Conservation (phyloP, 176 grass and related monocot species). For the Ensete ventricosum region DNA sequence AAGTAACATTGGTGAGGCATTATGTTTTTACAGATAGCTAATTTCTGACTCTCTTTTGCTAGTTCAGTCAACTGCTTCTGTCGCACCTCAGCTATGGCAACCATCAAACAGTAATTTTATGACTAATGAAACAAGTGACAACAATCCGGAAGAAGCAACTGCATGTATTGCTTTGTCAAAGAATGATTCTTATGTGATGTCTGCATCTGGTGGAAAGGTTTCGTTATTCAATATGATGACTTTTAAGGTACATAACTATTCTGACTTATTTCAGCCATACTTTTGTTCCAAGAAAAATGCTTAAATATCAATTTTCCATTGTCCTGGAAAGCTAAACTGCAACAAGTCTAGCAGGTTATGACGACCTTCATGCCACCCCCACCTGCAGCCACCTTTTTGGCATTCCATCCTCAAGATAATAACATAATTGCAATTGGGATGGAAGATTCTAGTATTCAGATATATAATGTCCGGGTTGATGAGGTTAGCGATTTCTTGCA, state of each 20-base stretch:
- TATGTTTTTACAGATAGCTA: slow-evolving; percentile 15
- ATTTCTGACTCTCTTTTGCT: not conserved
- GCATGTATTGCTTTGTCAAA: slow-evolving; percentile 96
- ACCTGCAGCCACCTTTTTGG: slow-evolving; percentile 79
- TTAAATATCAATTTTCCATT: not conserved
- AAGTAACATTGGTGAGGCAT: slow-evolving; percentile 10
- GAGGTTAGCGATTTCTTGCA: slow-evolving; percentile 39
- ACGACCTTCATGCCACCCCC: slow-evolving; percentile 94
- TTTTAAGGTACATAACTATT: slow-evolving; percentile 50
- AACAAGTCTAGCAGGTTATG: slow-evolving; percentile 54
- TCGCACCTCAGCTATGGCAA: slow-evolving; percentile 79
- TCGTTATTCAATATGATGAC: slow-evolving; percentile 99
- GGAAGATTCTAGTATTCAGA: slow-evolving; percentile 94
- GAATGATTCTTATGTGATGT: slow-evolving; percentile 99
- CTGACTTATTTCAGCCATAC: not conserved
- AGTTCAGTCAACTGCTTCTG: slow-evolving; percentile 42
- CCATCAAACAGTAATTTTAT: slow-evolving; percentile 83
- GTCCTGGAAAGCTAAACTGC: slow-evolving; percentile 6
- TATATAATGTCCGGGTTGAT: slow-evolving; percentile 91
- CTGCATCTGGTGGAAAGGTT: slow-evolving; percentile 94
- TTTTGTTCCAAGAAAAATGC: not conserved
- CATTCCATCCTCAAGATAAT: slow-evolving; percentile 97
- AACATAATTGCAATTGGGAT: slow-evolving; percentile 99
- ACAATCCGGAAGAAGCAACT: slow-evolving; percentile 90
- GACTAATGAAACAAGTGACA: slow-evolving; percentile 77